phyloP scores from a whole-genome alignment of 306 rosid genomes.

The Lagenaria siceraria region DNA sequence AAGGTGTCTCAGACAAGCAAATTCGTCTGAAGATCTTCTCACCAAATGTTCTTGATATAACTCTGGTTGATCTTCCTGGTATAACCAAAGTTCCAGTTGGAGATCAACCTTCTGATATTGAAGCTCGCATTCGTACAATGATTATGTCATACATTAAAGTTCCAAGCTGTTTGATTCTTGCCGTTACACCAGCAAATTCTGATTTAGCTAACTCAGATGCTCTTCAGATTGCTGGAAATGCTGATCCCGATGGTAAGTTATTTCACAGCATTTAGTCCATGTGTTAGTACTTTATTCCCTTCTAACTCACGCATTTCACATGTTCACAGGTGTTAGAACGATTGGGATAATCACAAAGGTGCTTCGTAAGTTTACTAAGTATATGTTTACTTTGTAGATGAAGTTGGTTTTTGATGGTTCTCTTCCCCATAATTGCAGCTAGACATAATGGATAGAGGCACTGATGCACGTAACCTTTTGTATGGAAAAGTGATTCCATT shows the following conservation, averaged over 20 bases:
- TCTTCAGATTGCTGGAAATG: conserved; percentile 96
- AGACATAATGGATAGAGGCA: conserved; percentile 99
- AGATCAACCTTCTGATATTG: conserved; percentile 95
- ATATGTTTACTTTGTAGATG: background rate
- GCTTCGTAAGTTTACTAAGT: background rate
- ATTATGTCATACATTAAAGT: conserved; percentile 90
- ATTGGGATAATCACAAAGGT: conserved; percentile 97
- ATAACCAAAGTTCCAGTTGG: conserved; percentile 98
- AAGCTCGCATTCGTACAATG: conserved; percentile 94
- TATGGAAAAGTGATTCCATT: conserved; percentile 94
- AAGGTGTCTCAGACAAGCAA: conserved; percentile 98
- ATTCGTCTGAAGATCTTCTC: conserved; percentile 94
- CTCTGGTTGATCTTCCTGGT: conserved; percentile 96
- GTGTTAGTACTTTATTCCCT: background rate
- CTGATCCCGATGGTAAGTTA: conserved; percentile 90
- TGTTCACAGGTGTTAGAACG: conserved; percentile 73
- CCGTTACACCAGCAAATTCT: conserved; percentile 96
- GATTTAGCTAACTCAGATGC: conserved; percentile 99
- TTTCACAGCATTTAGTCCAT: conserved; percentile 14
- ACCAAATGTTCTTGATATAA: conserved; percentile 93
- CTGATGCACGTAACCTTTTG: conserved; percentile 94
- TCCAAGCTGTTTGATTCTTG: conserved; percentile 79
- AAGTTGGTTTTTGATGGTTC: conserved; percentile 16
- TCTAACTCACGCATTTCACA: conserved; percentile 8
- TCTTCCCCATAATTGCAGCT: conserved; percentile 30